Evolutionary conservation across 345 rosid species (phyloP), one percentile per base, ranked within the genome.

Genomic region (Eucalyptus curtisii): DNA sequence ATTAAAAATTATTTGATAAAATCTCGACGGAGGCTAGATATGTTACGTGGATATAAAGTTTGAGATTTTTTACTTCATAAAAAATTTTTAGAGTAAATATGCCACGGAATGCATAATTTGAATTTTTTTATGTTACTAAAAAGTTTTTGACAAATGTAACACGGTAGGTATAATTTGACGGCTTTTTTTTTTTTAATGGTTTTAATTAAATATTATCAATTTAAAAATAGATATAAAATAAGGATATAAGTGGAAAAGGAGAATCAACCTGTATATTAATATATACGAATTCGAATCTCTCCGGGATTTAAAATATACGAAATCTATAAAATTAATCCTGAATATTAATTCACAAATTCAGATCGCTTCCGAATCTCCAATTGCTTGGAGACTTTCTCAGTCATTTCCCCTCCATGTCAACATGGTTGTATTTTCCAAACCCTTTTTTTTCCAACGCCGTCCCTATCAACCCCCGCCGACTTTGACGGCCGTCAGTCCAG

Each of bases 11-110:
- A 52, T 19, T 52, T 0, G 25, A 20, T 20, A 10, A 52, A 20
- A 52, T 2, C 5, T 52, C 20, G 10, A 19, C 0, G 2, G 5
- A 19, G 4, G 9, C 10, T 1, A 20, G 19, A 52, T 52, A 19
- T 19, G 3, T 55, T 8, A 4, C 13, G 1, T 4, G 13, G 1
- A 9, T 4, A 55, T 55, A 55, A 10, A 4, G 30, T 55, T 10
- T 55, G 30, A 22, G 30, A 55, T 55, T 55, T 55, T 10, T 24
- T 22, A 55, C 10, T 2, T 55, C 13, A 55, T 8, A 24, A 55
- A 6, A 24, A 2, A 9, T 22, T 22, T 55, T 55, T 55, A 24
- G 13, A 55, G 61, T 55, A 24, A 55, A 55, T 55, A 24, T 10
- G 30, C 24, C 30, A 55, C 9, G 3, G 9, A 24, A 24, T 24